These are phyloP conservation scores for Paramecium primaurelia DNA, from an alignment of 73 alveolate species.

Conservation along the genomic window DNA sequence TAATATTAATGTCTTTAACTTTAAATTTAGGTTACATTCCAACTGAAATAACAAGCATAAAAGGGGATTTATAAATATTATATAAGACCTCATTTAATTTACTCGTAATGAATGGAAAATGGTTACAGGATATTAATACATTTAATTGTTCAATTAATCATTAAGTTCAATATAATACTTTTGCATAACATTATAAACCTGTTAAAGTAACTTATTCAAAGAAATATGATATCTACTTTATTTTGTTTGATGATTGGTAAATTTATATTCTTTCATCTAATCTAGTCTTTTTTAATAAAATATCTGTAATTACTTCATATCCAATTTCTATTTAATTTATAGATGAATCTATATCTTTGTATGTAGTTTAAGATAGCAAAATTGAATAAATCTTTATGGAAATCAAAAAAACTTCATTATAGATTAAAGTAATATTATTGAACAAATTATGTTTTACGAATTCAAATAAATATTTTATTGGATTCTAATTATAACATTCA, in stretches of 20 bases:
- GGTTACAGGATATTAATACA: background rate
- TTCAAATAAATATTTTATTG: background rate
- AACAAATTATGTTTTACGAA: background rate
- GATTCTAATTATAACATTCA: background rate
- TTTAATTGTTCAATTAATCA: background rate
- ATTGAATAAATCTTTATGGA: background rate
- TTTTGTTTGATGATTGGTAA: slow-evolving; percentile 22
- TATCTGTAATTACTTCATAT: background rate
- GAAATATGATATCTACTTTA: background rate
- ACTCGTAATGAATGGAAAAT: background rate
- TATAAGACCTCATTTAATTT: background rate
- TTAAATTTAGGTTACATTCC: slow-evolving; percentile 5
- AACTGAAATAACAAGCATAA: background rate
- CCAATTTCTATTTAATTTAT: background rate
- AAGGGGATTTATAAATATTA: background rate
- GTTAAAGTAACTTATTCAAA: background rate
- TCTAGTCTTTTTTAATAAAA: background rate
- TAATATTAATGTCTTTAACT: background rate
- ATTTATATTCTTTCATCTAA: background rate
- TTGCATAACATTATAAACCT: background rate
- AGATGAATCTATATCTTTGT: background rate
- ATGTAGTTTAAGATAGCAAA: background rate
- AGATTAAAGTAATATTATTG: background rate
- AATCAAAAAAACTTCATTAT: background rate
- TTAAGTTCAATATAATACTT: background rate